Percentiles rank a stretch among this genome's conserved stretches.
Conservation (phyloP, 208 protist species). For the Acanthamoeba triangularis region DNA sequence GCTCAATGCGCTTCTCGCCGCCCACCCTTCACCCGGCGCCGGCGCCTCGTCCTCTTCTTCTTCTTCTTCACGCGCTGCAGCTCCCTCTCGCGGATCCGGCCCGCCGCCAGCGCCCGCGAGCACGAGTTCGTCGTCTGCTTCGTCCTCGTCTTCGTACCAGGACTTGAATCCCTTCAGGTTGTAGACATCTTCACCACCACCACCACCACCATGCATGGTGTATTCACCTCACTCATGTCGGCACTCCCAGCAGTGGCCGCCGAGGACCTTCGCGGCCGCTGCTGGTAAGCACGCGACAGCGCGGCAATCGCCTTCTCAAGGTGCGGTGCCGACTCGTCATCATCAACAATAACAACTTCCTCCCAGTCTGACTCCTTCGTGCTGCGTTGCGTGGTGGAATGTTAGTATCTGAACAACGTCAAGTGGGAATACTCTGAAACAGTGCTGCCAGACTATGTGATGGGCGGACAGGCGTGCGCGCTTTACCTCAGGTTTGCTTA, state of each 20-base stretch:
- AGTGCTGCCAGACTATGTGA: constrained; percentile 29
- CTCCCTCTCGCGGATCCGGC: not conserved
- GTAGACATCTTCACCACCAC: not conserved
- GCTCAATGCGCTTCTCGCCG: constrained; percentile 13
- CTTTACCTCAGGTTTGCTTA: constrained; percentile 60
- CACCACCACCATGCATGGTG: not conserved
- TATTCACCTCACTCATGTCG: not conserved
- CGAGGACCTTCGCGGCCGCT: constrained; percentile 19
- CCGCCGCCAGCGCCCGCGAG: not conserved
- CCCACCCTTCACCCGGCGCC: not conserved
- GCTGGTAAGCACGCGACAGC: constrained; percentile 74
- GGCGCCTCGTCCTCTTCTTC: not conserved
- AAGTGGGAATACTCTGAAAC: constrained; percentile 39
- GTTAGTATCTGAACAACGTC: constrained; percentile 16
- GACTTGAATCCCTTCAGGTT: not conserved
- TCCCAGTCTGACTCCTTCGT: constrained; percentile 3
- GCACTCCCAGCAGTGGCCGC: not conserved
- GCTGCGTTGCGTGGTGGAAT: not conserved
- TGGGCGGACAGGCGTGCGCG: constrained; percentile 17
- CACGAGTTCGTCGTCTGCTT: not conserved
- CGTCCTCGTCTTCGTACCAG: not conserved
- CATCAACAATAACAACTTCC: constrained; percentile 35
- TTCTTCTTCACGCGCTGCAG: not conserved
- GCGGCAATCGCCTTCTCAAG: constrained; percentile 81
- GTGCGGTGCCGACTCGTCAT: not conserved